Percentiles rank a stretch among this genome's conserved stretches.
Evolutionary conservation across 163 green algal species (phyloP).

Genomic region (Chloromonas sp.): DNA sequence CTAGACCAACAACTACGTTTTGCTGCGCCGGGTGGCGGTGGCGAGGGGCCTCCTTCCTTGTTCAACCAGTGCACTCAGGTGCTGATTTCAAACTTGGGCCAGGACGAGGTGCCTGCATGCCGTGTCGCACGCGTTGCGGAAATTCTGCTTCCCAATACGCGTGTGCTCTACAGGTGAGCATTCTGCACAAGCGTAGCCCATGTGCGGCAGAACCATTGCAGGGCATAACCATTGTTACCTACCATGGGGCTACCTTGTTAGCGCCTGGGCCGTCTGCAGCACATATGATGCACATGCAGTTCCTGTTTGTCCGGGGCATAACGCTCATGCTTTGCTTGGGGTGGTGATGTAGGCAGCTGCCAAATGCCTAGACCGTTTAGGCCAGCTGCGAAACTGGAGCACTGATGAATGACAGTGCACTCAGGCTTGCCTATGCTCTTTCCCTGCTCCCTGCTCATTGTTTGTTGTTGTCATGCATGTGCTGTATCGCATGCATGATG

Average conservation of each 20-base stretch:
- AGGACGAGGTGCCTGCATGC: not conserved
- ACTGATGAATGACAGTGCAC: too few relatives aligned
- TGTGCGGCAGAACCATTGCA: not conserved
- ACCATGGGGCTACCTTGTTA: too few relatives aligned
- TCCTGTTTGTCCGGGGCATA: not conserved
- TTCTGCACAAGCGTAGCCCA: not conserved
- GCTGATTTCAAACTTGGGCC: not conserved
- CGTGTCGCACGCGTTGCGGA: slow-evolving; percentile 38
- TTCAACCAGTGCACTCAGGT: slow-evolving; percentile 1
- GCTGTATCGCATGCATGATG: not conserved
- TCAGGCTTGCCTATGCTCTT: too few relatives aligned
- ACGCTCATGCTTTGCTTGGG: too few relatives aligned
- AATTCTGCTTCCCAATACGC: slow-evolving; percentile 45
- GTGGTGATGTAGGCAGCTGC: not conserved
- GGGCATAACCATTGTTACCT: too few relatives aligned
- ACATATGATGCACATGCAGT: not conserved
- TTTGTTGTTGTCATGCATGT: not conserved
- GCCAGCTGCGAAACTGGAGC: too few relatives aligned
- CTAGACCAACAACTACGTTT: not conserved
- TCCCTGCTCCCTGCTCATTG: too few relatives aligned
- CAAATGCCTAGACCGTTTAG: too few relatives aligned
- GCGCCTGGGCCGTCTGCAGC: not conserved
- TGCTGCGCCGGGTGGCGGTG: not conserved
- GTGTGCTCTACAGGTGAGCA: slow-evolving; percentile 27
- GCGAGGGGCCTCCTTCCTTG: not conserved